Evolutionary conservation across 73 alveolate species (phyloP), one percentile per base, ranked within the genome.

Genomic region (Tetrahymena borealis): DNA sequence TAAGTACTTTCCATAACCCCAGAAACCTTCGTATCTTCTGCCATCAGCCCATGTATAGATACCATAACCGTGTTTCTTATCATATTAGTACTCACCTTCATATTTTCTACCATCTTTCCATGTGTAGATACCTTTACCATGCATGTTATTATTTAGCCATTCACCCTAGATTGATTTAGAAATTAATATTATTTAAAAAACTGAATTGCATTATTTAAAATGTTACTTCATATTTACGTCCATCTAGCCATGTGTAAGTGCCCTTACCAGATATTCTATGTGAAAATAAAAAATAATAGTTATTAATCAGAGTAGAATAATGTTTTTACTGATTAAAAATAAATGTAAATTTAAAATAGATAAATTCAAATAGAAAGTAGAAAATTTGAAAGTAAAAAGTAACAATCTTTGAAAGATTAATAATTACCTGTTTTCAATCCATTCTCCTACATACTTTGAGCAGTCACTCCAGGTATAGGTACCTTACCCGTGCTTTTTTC

Each of bases 51-150:
- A 98, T 18, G 95, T 94, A 93, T 97, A 98, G 36, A 96, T 94
- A 28, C 99, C 99, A 92, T 93, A 96, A 5, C 99, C 99, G 78
- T 95, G 97, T 96, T 98, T 98, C 92, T 95, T 96, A 91, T 98
- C 99, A 92, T 91, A 94, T 92, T 95, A 90, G 94, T 98, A 98
- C 93, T 98, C 98, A 16, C 99, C 99, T 91, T 96, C 98, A 96
- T 98, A 98, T 90, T 95, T 96, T 79, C 99, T 96, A 35, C 99
- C 99, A 95, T 98, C 99, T 40, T 95, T 98, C 99, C 99, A 98
- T 33, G 96, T 92, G 91, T 96, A 98, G 41, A 96, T 94, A 12
- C 99, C 99, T 91, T 94, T 91, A 7, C 99, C 99, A 40, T 97
- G 99, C 97, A 98, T 95, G 38, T 90, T 94, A 38, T 91, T 91